Base-by-base conservation (phyloP, 2,329 filamentous ascomycete genomes). In the Pyrenophora teres region DNA sequence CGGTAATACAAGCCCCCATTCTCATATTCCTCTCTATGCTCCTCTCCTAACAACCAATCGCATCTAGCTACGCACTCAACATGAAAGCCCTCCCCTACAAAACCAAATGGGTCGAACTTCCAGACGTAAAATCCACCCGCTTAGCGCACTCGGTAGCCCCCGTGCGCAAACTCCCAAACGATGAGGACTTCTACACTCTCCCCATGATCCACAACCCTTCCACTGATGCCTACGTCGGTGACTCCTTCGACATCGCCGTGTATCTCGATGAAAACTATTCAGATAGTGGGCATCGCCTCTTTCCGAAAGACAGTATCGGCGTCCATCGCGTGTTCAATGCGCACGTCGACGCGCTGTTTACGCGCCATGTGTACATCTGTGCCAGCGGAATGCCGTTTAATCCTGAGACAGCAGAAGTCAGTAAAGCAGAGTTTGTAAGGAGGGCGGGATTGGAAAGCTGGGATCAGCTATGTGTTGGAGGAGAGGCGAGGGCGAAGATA, bases 231-330 rank as follows among this genome's bases (percentile, higher is more conserved):
- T 45, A 74, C 0, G 41, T 87, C 3, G 85, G 85, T 6, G 85
- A 88, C 70, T 83, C 84, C 2, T 85, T 87, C 63, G 85, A 87
- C 45, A 88, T 87, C 54, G 85, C 85, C 3, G 67, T 79, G 19
- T 81, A 86, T 59, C 75, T 87, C 1, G 78, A 87, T 19, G 67
- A 76, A 0, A 75, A 67, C 0, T 84, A 81, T 48, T 80, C 82
- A 0, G 55, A 66, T 23, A 63, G 76, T 0, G 78, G 78, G 1
- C 70, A 76, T 0, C 65, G 76, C 37, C 73, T 87, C 3, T 81
- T 86, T 60, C 78, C 79, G 0, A 43, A 68, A 0, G 65, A 71
- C 32, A 66, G 65, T 4, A 65, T 59, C 3, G 43, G 56, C n/a
- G 67, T 76, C 7, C 62, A 65, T 43, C 61, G 61, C 32, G 71